Evolutionary conservation across 2,329 filamentous ascomycete genomes (phyloP).

Genomic region (Xylariaceae sp.): DNA sequence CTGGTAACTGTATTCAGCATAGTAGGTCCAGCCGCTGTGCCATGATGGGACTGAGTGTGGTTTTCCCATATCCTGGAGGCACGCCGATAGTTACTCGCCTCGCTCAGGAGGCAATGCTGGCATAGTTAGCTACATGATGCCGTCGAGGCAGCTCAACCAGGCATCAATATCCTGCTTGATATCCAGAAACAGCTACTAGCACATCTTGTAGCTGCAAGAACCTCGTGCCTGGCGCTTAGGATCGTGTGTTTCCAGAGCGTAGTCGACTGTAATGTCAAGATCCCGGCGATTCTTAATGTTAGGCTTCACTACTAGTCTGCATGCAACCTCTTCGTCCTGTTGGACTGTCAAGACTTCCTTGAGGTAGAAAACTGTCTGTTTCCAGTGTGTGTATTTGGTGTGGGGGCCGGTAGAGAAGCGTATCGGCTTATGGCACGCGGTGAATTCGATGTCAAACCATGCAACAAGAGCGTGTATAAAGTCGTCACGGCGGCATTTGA

Average conservation of each 20-base stretch:
- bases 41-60: not conserved
- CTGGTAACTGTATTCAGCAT: not conserved
- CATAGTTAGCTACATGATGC: not conserved
- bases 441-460: conserved; percentile 99
- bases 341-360: conserved; percentile 92
- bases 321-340: conserved; percentile 79
- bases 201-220: conserved; percentile 80
- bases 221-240: conserved; percentile 72
- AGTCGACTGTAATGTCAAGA: conserved; percentile 87
- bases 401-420: conserved; percentile 96
- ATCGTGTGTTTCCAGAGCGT: conserved; percentile 81
- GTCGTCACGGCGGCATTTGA: conserved; percentile 83
- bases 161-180: not conserved
- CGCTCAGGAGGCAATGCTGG: conserved; percentile 1
- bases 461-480: conserved; percentile 96
- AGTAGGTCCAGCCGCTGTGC: not conserved
- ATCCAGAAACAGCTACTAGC: conserved; percentile 48
- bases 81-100: not conserved
- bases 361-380: conserved; percentile 99
- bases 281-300: conserved; percentile 95
- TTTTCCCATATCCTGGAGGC: not conserved
- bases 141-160: not conserved
- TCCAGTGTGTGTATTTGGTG: conserved; percentile 99
- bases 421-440: conserved; percentile 97
- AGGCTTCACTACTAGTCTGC: conserved; percentile 80